A percentile compares a stretch with the other conserved stretches of the same genome.
These are phyloP conservation scores for Cucumis melo DNA, from an alignment of 306 rosid species.

Conservation along the genomic window DNA sequence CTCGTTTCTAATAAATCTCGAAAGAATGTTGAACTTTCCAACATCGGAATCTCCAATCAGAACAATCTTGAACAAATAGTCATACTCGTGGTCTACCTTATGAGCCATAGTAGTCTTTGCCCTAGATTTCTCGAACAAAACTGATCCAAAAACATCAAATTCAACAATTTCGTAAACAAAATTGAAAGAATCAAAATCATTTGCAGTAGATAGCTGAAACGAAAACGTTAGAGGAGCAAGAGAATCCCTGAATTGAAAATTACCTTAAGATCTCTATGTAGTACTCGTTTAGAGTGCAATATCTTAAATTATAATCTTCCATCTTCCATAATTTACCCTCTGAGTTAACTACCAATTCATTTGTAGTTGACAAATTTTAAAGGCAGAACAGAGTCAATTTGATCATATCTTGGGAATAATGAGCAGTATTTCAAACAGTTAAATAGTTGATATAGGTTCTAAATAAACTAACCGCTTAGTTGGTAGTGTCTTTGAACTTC, in stretches of 20 bases:
- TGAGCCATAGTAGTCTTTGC: constrained; percentile 61
- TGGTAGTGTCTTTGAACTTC: too few species aligned
- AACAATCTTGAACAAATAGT: constrained; percentile 81
- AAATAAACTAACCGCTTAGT: too few species aligned
- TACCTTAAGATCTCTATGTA: too few species aligned
- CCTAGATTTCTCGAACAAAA: constrained; percentile 13
- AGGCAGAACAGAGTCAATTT: too few species aligned
- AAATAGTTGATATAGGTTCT: too few species aligned
- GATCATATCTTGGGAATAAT: too few species aligned
- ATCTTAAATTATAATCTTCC: too few species aligned
- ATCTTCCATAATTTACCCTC: too few species aligned
- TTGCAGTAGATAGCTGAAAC: background rate
- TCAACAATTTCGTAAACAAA: background rate
- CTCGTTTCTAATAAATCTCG: constrained; percentile 93
- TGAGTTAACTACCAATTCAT: too few species aligned
- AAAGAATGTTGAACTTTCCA: constrained; percentile 92
- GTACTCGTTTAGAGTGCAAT: too few species aligned
- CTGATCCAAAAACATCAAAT: constrained; percentile 9
- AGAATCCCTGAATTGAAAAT: background rate
- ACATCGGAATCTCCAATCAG: constrained; percentile 99
- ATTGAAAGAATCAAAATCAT: background rate
- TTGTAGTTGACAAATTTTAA: too few species aligned
- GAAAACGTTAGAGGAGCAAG: background rate
- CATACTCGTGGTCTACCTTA: constrained; percentile 94
- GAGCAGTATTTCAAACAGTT: too few species aligned